phyloP scores from a whole-genome alignment of 2,329 filamentous ascomycete genomes.

The Aphanocladium album region DNA sequence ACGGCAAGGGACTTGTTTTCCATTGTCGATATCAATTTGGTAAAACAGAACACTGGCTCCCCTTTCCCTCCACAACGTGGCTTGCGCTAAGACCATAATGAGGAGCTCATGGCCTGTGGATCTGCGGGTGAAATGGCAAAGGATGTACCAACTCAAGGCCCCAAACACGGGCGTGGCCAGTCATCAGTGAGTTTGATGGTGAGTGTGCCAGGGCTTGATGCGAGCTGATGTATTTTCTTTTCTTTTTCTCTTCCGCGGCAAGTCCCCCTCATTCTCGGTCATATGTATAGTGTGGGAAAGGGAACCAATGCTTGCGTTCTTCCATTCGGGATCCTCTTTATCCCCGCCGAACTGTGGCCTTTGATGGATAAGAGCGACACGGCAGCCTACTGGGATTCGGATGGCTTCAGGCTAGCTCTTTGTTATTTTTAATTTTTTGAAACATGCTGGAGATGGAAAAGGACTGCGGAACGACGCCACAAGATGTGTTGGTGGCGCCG shows the following conservation, averaged over 20 bases:
- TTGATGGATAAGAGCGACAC: conserved; percentile 3
- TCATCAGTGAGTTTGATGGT: neutral
- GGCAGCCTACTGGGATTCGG: neutral
- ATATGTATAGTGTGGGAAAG: too few species aligned
- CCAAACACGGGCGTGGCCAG: neutral
- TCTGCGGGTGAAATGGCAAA: neutral
- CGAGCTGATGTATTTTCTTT: neutral
- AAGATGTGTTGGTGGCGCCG: neutral
- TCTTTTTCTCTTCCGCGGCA: neutral
- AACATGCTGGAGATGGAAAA: conserved; percentile 7
- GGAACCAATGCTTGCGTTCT: neutral
- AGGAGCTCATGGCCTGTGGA: conserved; percentile 4
- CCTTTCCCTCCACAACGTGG: neutral
- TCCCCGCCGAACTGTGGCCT: neutral
- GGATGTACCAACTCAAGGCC: neutral
- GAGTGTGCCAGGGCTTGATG: neutral
- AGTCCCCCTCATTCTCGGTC: neutral
- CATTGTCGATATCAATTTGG: neutral
- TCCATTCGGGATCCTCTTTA: neutral
- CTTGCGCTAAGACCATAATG: neutral
- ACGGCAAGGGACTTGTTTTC: neutral
- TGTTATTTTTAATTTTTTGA: conserved; percentile 4
- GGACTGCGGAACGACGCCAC: conserved; percentile 1
- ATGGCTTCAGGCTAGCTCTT: neutral
- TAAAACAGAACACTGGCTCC: neutral